Conservation (phyloP, 75 land plant species). For the Cunninghamia lanceolata region DNA sequence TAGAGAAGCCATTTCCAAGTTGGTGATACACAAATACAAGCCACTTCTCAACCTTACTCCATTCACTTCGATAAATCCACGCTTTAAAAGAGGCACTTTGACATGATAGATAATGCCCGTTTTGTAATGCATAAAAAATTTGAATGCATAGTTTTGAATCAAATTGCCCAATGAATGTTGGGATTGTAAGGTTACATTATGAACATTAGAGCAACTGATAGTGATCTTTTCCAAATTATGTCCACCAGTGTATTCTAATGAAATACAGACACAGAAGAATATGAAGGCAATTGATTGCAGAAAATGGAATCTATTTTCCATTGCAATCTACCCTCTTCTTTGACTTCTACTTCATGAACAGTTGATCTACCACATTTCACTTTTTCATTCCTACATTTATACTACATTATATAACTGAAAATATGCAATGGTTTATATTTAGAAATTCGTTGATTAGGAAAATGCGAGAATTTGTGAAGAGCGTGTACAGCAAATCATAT, state of each 20-base stretch:
- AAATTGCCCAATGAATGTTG: conserved; percentile 32
- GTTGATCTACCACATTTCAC: not conserved
- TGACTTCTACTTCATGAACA: not conserved
- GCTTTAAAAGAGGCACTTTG: conserved; percentile 29
- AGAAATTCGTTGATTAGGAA: not conserved
- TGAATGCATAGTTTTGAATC: conserved; percentile 55
- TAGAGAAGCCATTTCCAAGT: conserved; percentile 50
- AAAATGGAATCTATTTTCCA: not conserved
- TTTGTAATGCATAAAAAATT: conserved; percentile 30
- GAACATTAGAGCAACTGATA: not conserved
- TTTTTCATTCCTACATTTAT: not conserved
- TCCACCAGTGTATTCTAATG: not conserved
- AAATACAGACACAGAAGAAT: not conserved
- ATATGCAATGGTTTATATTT: not conserved
- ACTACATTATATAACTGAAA: not conserved
- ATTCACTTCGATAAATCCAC: conserved; percentile 30
- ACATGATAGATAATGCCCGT: conserved; percentile 49
- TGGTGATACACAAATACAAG: conserved; percentile 74
- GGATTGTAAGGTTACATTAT: not conserved
- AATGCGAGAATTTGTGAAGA: not conserved
- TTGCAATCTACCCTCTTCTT: not conserved
- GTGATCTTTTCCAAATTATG: not conserved
- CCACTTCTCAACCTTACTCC: conserved; percentile 60
- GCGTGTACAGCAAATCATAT: no score
- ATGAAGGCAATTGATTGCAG: not conserved